Conservation (phyloP, 306 rosid genomes). For the Macrotyloma uniflorum region DNA sequence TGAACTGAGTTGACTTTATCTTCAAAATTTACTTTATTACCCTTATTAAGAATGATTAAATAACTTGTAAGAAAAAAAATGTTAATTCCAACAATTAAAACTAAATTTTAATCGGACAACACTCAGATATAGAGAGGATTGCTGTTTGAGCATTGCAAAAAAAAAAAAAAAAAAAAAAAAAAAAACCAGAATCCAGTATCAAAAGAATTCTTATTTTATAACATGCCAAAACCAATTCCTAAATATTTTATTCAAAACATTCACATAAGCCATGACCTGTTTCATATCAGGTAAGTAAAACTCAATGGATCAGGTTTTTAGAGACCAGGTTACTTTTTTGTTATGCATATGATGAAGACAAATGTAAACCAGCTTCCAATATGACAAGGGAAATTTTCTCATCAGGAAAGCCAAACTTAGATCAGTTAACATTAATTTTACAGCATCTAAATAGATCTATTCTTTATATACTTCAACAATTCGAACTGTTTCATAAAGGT, state of each 20-base stretch:
- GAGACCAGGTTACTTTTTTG: neutral
- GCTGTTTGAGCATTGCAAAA: neutral
- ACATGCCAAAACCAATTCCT: neutral
- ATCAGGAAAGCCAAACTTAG: neutral
- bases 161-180: no score
- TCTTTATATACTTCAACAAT: neutral
- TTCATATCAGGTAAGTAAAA: neutral
- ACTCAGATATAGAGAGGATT: conserved; percentile 17
- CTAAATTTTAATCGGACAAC: neutral
- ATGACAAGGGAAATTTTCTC: conserved; percentile 14
- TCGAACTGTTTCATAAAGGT: conserved; percentile 13
- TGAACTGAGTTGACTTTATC: neutral
- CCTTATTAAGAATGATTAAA: neutral
- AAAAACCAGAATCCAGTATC: neutral
- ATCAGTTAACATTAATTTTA: neutral
- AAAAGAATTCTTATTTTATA: neutral
- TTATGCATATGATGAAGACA: neutral
- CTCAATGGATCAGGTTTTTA: neutral
- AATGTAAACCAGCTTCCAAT: neutral
- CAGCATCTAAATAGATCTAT: conserved; percentile 4
- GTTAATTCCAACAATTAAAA: neutral
- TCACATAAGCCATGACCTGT: neutral
- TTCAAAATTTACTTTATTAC: neutral
- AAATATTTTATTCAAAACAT: conserved; percentile 8
- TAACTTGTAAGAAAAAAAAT: neutral